Evolutionary conservation across 2,329 filamentous ascomycete species (phyloP).

Genomic region (Phoma sp.): DNA sequence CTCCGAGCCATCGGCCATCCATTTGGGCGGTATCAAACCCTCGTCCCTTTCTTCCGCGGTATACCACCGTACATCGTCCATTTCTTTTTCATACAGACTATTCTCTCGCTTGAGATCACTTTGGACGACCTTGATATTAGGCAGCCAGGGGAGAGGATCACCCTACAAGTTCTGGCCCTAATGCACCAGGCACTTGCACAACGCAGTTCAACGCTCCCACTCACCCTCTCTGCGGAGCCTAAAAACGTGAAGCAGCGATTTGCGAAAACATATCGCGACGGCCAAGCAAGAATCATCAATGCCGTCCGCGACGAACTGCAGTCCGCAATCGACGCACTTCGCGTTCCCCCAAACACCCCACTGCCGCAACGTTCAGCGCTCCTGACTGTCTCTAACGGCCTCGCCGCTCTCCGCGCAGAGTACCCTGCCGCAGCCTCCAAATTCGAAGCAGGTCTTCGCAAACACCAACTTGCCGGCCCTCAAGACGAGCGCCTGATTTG

Average conservation of each 20-base stretch:
- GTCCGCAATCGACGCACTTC: slow-evolving; percentile 17
- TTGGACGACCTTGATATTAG: slow-evolving; percentile 17
- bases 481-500: slow-evolving; percentile 27
- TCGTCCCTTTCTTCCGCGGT: slow-evolving; percentile 39
- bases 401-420: slow-evolving; percentile 18
- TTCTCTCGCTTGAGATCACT: slow-evolving; percentile 29
- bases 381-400: slow-evolving; percentile 20
- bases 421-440: slow-evolving; percentile 11
- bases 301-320: slow-evolving; percentile 31
- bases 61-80: slow-evolving; percentile 44
- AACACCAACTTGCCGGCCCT: slow-evolving; percentile 15
- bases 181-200: slow-evolving; percentile 34
- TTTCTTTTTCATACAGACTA: slow-evolving; percentile 36
- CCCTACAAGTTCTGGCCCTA: slow-evolving; percentile 29
- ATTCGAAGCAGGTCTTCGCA: slow-evolving; percentile 20
- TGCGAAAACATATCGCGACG: slow-evolving; percentile 52
- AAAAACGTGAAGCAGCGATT: slow-evolving; percentile 49
- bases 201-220: slow-evolving; percentile 28
- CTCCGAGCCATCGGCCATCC: slow-evolving; percentile 42
- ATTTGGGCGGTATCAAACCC: slow-evolving; percentile 42
- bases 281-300: slow-evolving; percentile 45
- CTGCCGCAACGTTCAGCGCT: slow-evolving; percentile 16
- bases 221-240: slow-evolving; percentile 4
- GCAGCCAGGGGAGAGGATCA: slow-evolving; percentile 25
- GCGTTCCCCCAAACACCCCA: background rate